Conservation (phyloP, 225 moss, liverwort and hornwort species). For the Lunularia cruciata region DNA sequence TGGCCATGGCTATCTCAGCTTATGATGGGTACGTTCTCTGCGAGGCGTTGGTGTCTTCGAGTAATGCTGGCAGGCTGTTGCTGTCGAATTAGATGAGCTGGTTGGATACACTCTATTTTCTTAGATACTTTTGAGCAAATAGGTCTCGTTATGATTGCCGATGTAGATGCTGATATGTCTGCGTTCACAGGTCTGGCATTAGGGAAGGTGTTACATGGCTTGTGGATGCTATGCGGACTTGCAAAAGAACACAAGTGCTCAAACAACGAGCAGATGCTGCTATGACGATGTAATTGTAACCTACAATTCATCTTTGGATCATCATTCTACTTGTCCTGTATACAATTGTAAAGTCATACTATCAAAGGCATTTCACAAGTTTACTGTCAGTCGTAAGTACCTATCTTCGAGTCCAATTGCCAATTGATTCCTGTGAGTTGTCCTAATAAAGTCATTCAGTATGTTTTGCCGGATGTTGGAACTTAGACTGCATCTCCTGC, state of each 20-base stretch:
- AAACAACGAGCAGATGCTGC: conserved; percentile 83
- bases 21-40: conserved; percentile 64
- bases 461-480: no score
- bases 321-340: not conserved
- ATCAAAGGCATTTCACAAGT: conserved; percentile 5
- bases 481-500: no score
- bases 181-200: conserved; percentile 57
- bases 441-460: conserved; percentile 14
- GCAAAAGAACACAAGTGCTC: conserved; percentile 78
- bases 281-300: conserved; percentile 51
- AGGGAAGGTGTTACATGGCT: conserved; percentile 95
- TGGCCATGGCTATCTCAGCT: conserved; percentile 85
- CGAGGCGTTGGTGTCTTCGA: not conserved
- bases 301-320: conserved; percentile 9
- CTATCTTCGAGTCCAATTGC: conserved; percentile 3
- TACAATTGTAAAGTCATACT: conserved; percentile 16
- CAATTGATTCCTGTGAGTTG: conserved; percentile 14
- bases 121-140: conserved; percentile 11
- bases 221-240: conserved; percentile 84
- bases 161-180: conserved; percentile 6
- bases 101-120: not conserved
- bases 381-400: conserved; percentile 8
- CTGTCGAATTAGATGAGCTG: not conserved
- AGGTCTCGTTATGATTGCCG: no score
- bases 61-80: not conserved